Conservation (phyloP, 208 protist species). For the Vickermania ingenoplastis region DNA sequence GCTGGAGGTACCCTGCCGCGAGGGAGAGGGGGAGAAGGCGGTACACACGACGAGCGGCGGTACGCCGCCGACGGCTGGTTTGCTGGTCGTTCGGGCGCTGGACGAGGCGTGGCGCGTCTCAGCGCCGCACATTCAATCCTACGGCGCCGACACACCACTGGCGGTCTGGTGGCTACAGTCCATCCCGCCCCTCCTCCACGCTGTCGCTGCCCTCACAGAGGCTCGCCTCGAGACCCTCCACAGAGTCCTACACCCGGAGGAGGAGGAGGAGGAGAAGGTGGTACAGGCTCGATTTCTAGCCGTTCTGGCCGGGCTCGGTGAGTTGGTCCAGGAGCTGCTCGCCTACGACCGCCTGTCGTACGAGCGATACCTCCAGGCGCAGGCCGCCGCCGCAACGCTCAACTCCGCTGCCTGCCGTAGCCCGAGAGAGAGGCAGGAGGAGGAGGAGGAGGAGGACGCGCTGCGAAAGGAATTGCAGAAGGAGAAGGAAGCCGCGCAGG, state of each 20-base stretch:
- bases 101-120: background rate
- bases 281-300: too few species aligned
- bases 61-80: background rate
- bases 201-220: slow-evolving; percentile 3
- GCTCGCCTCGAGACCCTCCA: background rate
- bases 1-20: background rate
- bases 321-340: background rate
- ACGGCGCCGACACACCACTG: background rate
- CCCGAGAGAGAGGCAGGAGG: too few species aligned
- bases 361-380: background rate
- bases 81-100: background rate
- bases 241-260: too few species aligned
- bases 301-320: background rate
- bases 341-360: background rate
- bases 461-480: background rate
- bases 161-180: slow-evolving; percentile 26
- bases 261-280: too few species aligned
- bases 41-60: background rate
- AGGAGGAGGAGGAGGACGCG: background rate
- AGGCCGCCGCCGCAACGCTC: background rate
- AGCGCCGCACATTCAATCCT: background rate
- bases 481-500: background rate
- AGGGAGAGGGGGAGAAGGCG: too few species aligned
- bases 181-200: slow-evolving; percentile 15
- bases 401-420: background rate